A percentile compares a stretch with the other conserved stretches of the same genome.
Conservation (phyloP, 441 rosid genomes). For the Erodium moschatum region DNA sequence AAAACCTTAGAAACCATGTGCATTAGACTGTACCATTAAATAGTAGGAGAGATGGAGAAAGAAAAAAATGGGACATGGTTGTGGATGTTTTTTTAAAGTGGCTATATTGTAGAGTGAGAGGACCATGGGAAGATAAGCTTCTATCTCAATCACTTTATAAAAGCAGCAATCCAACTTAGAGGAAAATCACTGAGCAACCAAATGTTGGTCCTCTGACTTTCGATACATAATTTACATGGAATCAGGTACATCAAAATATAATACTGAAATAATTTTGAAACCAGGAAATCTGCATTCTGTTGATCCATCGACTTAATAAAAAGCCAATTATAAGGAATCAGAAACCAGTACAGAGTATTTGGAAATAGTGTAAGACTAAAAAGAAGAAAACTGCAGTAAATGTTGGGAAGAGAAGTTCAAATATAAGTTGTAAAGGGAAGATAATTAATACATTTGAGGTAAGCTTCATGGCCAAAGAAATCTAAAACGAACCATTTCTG, state of each 20-base stretch:
- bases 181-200: not conserved
- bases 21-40: not conserved
- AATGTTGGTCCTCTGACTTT: not conserved
- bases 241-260: not conserved
- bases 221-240: not conserved
- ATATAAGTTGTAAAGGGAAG: not conserved
- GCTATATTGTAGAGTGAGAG: not conserved
- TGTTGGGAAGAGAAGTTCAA: not conserved
- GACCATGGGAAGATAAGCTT: not conserved
- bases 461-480: not conserved
- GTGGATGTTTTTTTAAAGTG: not conserved
- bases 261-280: not conserved
- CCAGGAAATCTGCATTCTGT: not conserved
- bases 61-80: not conserved
- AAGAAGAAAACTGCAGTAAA: slow-evolving; percentile 1
- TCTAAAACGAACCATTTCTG: slow-evolving; percentile 9
- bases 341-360: not conserved
- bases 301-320: not conserved
- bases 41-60: not conserved
- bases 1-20: not conserved
- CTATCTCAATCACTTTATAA: not conserved
- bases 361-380: not conserved
- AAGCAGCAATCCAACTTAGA: not conserved
- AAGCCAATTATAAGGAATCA: slow-evolving; percentile 3
- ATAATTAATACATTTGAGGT: not conserved